Percentiles rank a stretch among this genome's conserved stretches.
Evolutionary conservation across 768 basidiomycete genomes (phyloP).

Genomic region (Obba rivulosa): DNA sequence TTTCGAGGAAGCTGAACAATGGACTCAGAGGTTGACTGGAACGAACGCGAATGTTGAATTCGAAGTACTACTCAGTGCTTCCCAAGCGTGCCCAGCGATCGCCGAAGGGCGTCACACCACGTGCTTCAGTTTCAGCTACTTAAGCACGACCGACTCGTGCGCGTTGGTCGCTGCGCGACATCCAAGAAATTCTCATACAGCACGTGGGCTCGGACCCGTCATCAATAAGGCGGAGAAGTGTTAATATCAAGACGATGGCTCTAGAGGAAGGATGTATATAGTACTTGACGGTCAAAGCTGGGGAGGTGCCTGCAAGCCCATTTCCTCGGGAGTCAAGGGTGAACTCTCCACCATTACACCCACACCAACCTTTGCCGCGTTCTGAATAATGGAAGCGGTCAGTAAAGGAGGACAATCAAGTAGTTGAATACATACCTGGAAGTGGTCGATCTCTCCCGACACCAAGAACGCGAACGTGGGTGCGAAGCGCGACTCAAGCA

Average conservation of each 20-base stretch:
- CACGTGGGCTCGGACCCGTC: no score
- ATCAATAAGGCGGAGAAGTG: no score
- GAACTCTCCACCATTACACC: constrained; percentile 97
- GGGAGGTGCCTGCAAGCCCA: constrained; percentile 37
- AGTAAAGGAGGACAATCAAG: not conserved
- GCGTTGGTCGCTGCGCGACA: no score
- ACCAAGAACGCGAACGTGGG: constrained; percentile 94
- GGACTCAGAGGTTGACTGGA: no score
- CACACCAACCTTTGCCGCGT: constrained; percentile 89
- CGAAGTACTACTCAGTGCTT: no score
- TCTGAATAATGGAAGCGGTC: constrained; percentile 39
- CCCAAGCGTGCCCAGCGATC: no score
- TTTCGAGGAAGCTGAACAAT: no score
- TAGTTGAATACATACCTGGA: constrained; percentile 59
- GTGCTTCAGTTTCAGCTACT: no score
- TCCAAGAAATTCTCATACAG: no score
- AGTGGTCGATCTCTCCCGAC: constrained; percentile 97
- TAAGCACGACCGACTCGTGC: no score
- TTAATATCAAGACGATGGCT: not conserved
- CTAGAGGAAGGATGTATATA: not conserved
- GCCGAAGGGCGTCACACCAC: no score
- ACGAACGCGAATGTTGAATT: no score
- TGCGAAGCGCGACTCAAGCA: constrained; percentile 93
- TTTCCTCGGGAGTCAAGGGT: constrained; percentile 76
- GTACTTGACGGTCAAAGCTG: not conserved